Percentiles rank a stretch among this genome's conserved stretches.
phyloP scores from a whole-genome alignment of 768 basidiomycete species.

The Pleurotus citrinopileatus region DNA sequence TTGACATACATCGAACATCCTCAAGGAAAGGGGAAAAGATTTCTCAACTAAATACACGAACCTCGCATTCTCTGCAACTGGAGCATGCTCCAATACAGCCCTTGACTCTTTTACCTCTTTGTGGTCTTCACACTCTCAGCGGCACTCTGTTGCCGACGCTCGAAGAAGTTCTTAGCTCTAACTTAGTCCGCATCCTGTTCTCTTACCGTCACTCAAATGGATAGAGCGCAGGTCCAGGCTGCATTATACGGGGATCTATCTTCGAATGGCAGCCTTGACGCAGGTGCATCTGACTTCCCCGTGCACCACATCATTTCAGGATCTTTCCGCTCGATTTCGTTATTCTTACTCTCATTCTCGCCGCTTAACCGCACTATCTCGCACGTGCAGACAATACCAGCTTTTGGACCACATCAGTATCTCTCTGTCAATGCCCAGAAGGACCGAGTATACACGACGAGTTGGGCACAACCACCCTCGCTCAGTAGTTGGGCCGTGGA shows the following conservation, averaged over 20 bases:
- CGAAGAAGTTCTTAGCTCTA: too few species aligned
- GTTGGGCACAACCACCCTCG: constrained; percentile 46
- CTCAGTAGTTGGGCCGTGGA: constrained; percentile 45
- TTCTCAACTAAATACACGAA: too few species aligned
- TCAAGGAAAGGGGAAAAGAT: too few species aligned
- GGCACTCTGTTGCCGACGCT: too few species aligned
- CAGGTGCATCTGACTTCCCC: neutral
- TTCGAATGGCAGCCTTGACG: neutral
- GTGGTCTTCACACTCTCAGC: too few species aligned
- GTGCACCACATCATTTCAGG: constrained; percentile 41
- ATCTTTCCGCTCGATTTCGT: constrained; percentile 50
- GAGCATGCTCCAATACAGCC: too few species aligned
- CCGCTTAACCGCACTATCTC: constrained; percentile 35
- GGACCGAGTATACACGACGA: constrained; percentile 43
- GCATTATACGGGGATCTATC: neutral
- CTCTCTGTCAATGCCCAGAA: constrained; percentile 35
- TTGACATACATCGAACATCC: too few species aligned
- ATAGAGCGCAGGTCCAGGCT: neutral
- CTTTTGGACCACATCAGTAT: constrained; percentile 52
- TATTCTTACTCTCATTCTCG: constrained; percentile 48
- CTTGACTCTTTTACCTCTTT: too few species aligned
- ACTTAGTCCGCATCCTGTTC: too few species aligned
- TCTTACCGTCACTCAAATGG: neutral
- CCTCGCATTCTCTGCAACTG: too few species aligned
- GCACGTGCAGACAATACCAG: constrained; percentile 38